phyloP scores from a whole-genome alignment of 176 grass and related monocot genomes.

The Bromus sterilis region DNA sequence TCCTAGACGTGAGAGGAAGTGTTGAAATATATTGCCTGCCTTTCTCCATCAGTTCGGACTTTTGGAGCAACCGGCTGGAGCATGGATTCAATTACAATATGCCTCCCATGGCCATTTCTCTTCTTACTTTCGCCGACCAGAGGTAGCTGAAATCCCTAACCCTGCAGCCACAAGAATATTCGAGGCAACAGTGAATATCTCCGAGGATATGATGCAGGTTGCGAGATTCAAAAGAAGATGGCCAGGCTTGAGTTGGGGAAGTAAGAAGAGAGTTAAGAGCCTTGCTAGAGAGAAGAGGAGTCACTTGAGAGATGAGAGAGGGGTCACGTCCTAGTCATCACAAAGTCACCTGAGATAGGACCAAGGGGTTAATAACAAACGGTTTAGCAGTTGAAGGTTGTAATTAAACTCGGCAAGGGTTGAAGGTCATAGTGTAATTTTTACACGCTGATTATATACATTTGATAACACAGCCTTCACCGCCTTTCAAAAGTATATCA shows the following conservation, averaged over 20 bases:
- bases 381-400: too few relatives aligned
- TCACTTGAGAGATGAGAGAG: not conserved
- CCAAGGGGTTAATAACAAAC: too few relatives aligned
- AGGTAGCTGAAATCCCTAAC: not conserved
- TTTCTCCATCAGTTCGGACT: too few relatives aligned
- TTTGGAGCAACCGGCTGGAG: too few relatives aligned
- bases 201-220: not conserved
- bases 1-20: too few relatives aligned
- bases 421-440: not conserved
- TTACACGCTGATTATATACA: not conserved
- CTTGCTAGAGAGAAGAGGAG: not conserved
- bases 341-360: too few relatives aligned
- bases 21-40: too few relatives aligned
- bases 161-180: not conserved
- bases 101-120: not conserved
- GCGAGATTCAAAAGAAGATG: not conserved
- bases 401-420: too few relatives aligned
- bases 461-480: not conserved
- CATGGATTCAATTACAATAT: too few relatives aligned
- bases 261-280: not conserved
- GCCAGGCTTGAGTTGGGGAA: not conserved
- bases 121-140: not conserved
- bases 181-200: not conserved
- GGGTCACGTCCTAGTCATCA: too few relatives aligned
- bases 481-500: not conserved